phyloP scores from a whole-genome alignment of 1,284 basidiomycete species.

The Puccinia horiana region DNA sequence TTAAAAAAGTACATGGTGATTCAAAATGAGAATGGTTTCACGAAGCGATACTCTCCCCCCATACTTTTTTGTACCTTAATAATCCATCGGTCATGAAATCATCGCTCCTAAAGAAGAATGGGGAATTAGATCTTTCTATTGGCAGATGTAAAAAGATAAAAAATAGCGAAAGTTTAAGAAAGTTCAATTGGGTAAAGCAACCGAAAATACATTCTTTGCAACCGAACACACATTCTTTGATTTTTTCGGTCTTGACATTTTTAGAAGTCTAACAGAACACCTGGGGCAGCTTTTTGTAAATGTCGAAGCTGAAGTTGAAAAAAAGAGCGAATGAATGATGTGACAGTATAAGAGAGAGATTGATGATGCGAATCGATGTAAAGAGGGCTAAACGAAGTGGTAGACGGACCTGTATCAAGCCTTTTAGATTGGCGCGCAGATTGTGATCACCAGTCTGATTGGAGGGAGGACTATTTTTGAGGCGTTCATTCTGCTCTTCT shows the following conservation, averaged over 20 bases:
- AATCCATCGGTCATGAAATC: too few species aligned
- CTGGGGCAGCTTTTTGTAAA: slow-evolving; percentile 9
- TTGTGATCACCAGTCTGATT: not conserved
- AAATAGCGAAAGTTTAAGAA: too few species aligned
- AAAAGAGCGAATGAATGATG: not conserved
- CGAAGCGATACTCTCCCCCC: too few species aligned
- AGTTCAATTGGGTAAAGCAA: too few species aligned
- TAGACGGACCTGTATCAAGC: not conserved
- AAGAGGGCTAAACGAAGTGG: not conserved
- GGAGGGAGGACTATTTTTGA: not conserved
- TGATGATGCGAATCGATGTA: not conserved
- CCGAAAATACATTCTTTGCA: too few species aligned
- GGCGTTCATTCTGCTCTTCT: slow-evolving; percentile 5
- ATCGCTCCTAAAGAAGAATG: too few species aligned
- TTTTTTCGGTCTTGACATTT: not conserved
- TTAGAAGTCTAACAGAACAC: slow-evolving; percentile 11
- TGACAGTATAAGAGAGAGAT: not conserved
- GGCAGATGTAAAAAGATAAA: too few species aligned
- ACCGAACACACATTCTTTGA: too few species aligned
- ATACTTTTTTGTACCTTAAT: too few species aligned
- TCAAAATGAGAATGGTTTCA: too few species aligned
- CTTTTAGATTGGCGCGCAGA: not conserved
- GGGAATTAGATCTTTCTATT: too few species aligned
- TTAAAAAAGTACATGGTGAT: too few species aligned
- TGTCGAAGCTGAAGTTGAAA: not conserved